These are phyloP conservation scores for Pelargonium australe DNA, from an alignment of 441 rosid species.

Conservation along the genomic window DNA sequence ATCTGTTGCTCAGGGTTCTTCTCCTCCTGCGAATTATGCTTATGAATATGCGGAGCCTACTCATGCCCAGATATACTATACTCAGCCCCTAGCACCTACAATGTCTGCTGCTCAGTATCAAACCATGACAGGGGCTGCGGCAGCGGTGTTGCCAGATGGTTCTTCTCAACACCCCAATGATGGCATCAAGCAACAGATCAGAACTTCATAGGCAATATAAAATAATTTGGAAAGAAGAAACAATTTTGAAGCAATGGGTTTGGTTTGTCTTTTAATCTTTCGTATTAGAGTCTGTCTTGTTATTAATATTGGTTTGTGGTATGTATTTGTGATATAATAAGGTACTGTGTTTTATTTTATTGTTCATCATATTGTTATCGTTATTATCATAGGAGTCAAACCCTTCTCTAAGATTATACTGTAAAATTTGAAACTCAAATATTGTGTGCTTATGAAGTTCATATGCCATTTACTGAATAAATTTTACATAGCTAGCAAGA, in stretches of 20 bases:
- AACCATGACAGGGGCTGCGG: constrained; percentile 54
- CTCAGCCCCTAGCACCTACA: constrained; percentile 57
- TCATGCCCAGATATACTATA: constrained; percentile 50
- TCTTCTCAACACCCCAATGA: constrained; percentile 56
- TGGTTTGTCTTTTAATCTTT: constrained; percentile 34
- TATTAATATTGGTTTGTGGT: constrained; percentile 36
- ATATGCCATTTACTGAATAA: constrained; percentile 30
- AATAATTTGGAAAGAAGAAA: constrained; percentile 10
- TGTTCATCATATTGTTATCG: constrained; percentile 23
- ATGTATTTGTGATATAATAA: constrained; percentile 47
- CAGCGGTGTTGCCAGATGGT: constrained; percentile 50
- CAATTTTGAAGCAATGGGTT: constrained; percentile 47
- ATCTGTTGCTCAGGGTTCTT: constrained; percentile 38
- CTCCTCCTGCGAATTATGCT: constrained; percentile 49
- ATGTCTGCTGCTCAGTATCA: constrained; percentile 68
- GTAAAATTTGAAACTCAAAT: constrained; percentile 33
- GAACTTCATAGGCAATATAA: constrained; percentile 58
- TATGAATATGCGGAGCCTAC: constrained; percentile 60
- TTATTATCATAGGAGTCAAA: constrained; percentile 30
- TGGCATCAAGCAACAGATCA: constrained; percentile 59
- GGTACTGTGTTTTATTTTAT: constrained; percentile 23
- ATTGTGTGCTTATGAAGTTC: constrained; percentile 31
- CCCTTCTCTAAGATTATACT: constrained; percentile 34
- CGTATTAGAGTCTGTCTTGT: neutral
- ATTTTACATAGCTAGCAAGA: constrained; percentile 18